Evolutionary conservation across 2,329 filamentous ascomycete species (phyloP).

Genomic region (Aspergillus viridinutans): DNA sequence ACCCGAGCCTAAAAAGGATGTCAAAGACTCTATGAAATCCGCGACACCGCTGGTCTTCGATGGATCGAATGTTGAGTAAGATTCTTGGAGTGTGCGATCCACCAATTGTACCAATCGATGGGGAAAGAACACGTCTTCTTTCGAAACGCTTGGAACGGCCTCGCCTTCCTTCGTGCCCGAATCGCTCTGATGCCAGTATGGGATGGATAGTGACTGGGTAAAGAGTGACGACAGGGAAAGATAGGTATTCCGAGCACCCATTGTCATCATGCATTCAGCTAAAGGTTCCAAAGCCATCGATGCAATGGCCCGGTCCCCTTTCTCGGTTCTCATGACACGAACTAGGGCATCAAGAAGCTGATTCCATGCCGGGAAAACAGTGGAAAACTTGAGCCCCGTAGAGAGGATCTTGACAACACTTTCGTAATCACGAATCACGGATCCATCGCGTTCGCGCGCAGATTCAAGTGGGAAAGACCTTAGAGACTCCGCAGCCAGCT

Average conservation of each 20-base stretch:
- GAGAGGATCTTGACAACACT: constrained; percentile 65
- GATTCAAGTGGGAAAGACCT: constrained; percentile 38
- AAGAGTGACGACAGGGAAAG: constrained; percentile 35
- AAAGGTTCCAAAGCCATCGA: constrained; percentile 68
- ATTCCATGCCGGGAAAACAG: constrained; percentile 36
- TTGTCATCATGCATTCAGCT: constrained; percentile 50
- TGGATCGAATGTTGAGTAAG: constrained; percentile 50
- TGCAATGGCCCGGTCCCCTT: constrained; percentile 63
- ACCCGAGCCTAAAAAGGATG: constrained; percentile 50
- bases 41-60: constrained; percentile 39
- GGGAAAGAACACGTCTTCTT: constrained; percentile 15
- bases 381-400: constrained; percentile 45
- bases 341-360: constrained; percentile 56
- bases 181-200: constrained; percentile 17
- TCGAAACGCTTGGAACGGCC: neutral
- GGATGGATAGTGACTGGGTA: constrained; percentile 33
- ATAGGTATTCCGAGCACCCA: constrained; percentile 23
- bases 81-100: constrained; percentile 48
- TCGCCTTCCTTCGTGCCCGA: neutral
- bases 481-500: constrained; percentile 34
- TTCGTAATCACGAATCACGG: constrained; percentile 63
- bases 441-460: constrained; percentile 46
- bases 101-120: constrained; percentile 62
- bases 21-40: constrained; percentile 52
- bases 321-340: constrained; percentile 56